Evolutionary conservation across 768 basidiomycete species (phyloP), one percentile per base, ranked within the genome.

Genomic region (Russula compacta): DNA sequence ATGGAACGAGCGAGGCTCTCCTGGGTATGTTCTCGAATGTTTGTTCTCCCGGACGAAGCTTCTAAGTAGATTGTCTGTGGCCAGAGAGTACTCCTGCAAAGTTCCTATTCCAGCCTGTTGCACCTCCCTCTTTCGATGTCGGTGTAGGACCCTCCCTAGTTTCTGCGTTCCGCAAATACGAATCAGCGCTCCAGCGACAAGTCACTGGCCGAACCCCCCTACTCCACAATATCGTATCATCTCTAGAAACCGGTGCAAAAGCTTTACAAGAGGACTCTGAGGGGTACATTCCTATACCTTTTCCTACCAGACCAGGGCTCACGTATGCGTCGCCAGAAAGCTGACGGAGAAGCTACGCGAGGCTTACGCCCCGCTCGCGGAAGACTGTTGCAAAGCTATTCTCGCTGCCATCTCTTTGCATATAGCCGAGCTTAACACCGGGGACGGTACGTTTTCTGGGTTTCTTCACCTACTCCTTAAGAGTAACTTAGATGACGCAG

Each of bases 191-290:
- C 39, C 82, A 78, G 58, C 79, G 79, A 47, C 87, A 86, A 63
- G 73, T 92, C n/a, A 66, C 78, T 21, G 83, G 84, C 19, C 81
- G 89, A 42, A 86, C 86, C 11, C 76, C 81, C 1, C 71, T 82
- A 46, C 72, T 92, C 32, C 78, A 89, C 59, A 73, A 77, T 21
- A 77, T 87, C 12, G 69, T 92, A 60, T 72, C 70, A 8, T 76
- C 73, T 2, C 73, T 91, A 11, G 90, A 93, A 64, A 76, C 73
- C 36, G 81, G 81, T 65, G 84, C 86, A 14, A 68, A 74, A 47
- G 73, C 75, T 12, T 73, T 92, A 48, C 81, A 84, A 60, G 74
- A 78, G 19, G 89, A 93, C 69, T 73, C 90, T 2, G 56, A 58
- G 17, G 61, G 61, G 61, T 58, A 49, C 35, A 36, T 33, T 48